Base-by-base conservation (phyloP, 768 basidiomycete genomes). In the Pilatotrama ljubarskyi region DNA sequence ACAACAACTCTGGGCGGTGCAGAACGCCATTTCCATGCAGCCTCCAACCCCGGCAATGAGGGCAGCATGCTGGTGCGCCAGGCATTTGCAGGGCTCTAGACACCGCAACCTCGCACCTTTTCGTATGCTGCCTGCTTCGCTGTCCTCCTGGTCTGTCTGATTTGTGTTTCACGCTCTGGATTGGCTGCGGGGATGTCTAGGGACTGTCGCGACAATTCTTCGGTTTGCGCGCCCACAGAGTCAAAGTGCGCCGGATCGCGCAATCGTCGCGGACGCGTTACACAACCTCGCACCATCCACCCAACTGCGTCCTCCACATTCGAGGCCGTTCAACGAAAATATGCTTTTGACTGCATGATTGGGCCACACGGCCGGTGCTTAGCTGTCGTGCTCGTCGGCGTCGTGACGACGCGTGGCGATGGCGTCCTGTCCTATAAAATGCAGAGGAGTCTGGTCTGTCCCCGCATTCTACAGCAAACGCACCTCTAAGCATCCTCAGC, bases 261-360 rank as follows among this genome's bases (percentile, higher is more conserved):
- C 63, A 64, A 64, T 64, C 59, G 59, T 47, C 25, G 32, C 38
- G 24, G 47, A 20, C 35, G 42, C 47, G 40, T 64, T 61, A 64
- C 63, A 48, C 51, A 50, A 64, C 51, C 51, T 60, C 55, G 42
- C 63, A 57, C 55, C 59, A 64, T 64, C 55, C 43, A 25, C 44
- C 58, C 46, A 52, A 24, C 32, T 38, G 37, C 53, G 37, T 60
- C 47, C 38, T 11, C 38, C 46, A 25, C 53, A 53, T 49, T 43
- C n/a, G 24, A 37, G 15, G 38, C 43, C 32, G 40, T 20, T 20
- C 51, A 49, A 10, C 29, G 29, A 20, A 17, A 49, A 60, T 54
- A 49, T 40, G 29, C 14, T 49, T 55, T 49, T 49, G 47, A 55
- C 51, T 43, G 25, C 35, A 10, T 32, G 5, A 14, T 40, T 14